Base-by-base conservation (phyloP, 2,329 filamentous ascomycete genomes). In the Oidium heveae region DNA sequence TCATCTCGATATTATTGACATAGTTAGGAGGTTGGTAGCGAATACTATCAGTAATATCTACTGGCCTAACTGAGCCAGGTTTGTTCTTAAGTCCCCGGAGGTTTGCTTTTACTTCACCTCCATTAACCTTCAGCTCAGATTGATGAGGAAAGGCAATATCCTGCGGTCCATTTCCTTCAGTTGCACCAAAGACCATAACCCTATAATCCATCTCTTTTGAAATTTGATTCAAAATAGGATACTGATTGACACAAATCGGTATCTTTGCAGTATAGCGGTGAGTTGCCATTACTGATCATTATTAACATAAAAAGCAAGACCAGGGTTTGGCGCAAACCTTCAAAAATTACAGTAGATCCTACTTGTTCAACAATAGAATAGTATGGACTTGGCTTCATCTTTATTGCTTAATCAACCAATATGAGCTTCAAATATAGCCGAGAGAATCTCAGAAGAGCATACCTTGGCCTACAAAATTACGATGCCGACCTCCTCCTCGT, bases 71-170 rank as follows among this genome's bases (percentile, higher is more conserved):
- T 47, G 91, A 93, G 22, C 91, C 91, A 7, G 89, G 86, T 66
- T 91, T 94, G 66, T 94, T 95, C 69, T 98, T 98, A 58, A 98
- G 69, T 4, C 91, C 91, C 60, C 91, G 84, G 60, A 94, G 74
- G 65, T 96, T 98, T n/a, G 84, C 82, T 67, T 89, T 91, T 60
- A 95, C 75, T 56, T 95, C 86, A 36, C 83, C 83, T 10, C 79
- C 75, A 61, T 98, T 98, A 55, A 94, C 78, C 65, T 87, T 89
- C 56, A 98, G 74, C 65, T 98, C 91, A 34, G 91, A 84, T 68
- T 95, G 87, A 61, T 89, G 80, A 1, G 91, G 91, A 60, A 98
- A 98, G 0, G 85, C 71, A 54, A 98, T 80, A 58, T 96, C 86
- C 53, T 85, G 84, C 2, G 71, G 66, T 16, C 75, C 77, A 15